Percentiles rank a stretch among this genome's conserved stretches.
These are phyloP conservation scores for Pichia membranifaciens DNA, from an alignment of 805 yeast species.

Conservation along the genomic window DNA sequence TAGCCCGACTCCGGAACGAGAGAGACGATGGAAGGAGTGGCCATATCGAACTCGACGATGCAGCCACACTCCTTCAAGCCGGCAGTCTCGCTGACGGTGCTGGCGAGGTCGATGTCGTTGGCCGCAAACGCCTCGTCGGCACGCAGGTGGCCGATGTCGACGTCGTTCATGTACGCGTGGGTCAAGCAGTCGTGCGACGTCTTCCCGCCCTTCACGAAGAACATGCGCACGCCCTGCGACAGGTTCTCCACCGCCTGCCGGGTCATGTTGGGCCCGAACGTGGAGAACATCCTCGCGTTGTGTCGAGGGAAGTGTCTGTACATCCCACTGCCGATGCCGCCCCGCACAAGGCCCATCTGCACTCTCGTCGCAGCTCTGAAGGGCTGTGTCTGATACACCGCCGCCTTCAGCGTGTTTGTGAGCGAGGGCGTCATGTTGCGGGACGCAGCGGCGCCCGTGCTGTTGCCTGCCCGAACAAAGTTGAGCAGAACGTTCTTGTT, in stretches of 20 bases:
- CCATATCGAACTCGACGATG: slow-evolving; percentile 51
- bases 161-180: slow-evolving; percentile 14
- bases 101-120: slow-evolving; percentile 31
- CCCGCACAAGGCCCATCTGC: slow-evolving; percentile 9
- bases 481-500: background rate
- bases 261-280: slow-evolving; percentile 34
- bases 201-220: slow-evolving; percentile 32
- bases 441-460: slow-evolving; percentile 1
- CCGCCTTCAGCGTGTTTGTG: slow-evolving; percentile 15
- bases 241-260: slow-evolving; percentile 56
- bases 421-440: slow-evolving; percentile 3
- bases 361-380: slow-evolving; percentile 21
- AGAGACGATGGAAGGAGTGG: slow-evolving; percentile 19
- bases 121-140: slow-evolving; percentile 24
- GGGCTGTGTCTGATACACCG: slow-evolving; percentile 26
- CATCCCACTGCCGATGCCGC: slow-evolving; percentile 23
- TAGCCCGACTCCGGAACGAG: slow-evolving; percentile 21
- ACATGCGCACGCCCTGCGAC: slow-evolving; percentile 41
- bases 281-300: slow-evolving; percentile 35
- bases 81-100: slow-evolving; percentile 26
- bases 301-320: slow-evolving; percentile 33
- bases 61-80: slow-evolving; percentile 36
- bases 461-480: background rate
- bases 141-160: background rate
- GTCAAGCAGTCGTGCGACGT: slow-evolving; percentile 18